Evolutionary conservation across 306 rosid genomes (phyloP).

Genomic region (Inga leiocalycina): DNA sequence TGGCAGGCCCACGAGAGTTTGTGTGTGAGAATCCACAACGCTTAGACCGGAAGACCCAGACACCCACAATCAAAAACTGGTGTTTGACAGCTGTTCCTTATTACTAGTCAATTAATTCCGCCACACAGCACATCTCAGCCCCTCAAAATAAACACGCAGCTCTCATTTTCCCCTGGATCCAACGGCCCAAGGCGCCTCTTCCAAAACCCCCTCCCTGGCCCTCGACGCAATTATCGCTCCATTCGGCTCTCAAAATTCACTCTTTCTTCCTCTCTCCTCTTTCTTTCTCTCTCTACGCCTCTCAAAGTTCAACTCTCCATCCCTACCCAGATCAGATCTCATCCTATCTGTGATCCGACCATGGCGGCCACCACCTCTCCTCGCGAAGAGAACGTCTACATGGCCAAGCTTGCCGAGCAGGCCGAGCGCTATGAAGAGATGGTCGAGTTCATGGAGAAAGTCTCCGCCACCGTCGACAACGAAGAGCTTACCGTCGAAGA

Average conservation of each 20-base stretch:
- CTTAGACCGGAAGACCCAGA: background rate
- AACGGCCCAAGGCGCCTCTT: conserved; percentile 43
- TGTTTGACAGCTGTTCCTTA: conserved; percentile 48
- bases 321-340: conserved; percentile 32
- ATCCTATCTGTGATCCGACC: conserved; percentile 15
- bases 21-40: background rate
- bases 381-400: conserved; percentile 93
- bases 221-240: conserved; percentile 62
- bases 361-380: conserved; percentile 76
- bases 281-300: background rate
- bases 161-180: conserved; percentile 24
- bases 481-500: conserved; percentile 94
- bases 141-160: background rate
- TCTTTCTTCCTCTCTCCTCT: background rate
- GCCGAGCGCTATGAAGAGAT: conserved; percentile 99
- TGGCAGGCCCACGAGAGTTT: conserved; percentile 4
- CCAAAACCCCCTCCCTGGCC: background rate
- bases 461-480: conserved; percentile 66
- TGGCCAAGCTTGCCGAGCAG: conserved; percentile 99
- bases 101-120: background rate
- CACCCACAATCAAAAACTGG: conserved; percentile 11
- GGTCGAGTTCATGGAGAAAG: conserved; percentile 99
- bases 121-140: background rate
- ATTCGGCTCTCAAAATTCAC: conserved; percentile 20
- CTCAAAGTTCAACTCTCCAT: background rate